Percentiles rank a stretch among this genome's conserved stretches.
These are phyloP conservation scores for Xerocomus potaroensis DNA, from an alignment of 768 basidiomycete genomes.

Conservation along the genomic window DNA sequence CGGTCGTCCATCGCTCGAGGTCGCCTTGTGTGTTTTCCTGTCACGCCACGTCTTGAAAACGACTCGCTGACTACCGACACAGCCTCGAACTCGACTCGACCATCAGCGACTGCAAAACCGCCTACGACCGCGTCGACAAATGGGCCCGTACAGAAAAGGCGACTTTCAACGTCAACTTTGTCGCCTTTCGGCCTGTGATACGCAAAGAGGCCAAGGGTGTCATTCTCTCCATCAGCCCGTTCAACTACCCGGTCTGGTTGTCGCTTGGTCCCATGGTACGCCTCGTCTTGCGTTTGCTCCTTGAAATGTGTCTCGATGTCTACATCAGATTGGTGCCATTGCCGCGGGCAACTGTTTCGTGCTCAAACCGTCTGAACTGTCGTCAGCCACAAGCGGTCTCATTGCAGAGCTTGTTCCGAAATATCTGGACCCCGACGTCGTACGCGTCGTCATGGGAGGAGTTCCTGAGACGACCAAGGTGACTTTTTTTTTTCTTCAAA, in stretches of 20 bases:
- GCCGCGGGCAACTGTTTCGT: constrained; percentile 72
- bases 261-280: constrained; percentile 55
- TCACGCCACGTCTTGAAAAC: too few species aligned
- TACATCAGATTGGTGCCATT: constrained; percentile 54
- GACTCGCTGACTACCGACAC: not conserved
- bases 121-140: constrained; percentile 61
- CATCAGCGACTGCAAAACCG: constrained; percentile 50
- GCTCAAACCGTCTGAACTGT: constrained; percentile 74
- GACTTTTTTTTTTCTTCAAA: not conserved
- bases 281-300: constrained; percentile 4
- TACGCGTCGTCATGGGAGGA: constrained; percentile 67
- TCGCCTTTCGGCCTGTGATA: constrained; percentile 57
- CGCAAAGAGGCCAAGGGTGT: constrained; percentile 77
- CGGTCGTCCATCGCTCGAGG: constrained; percentile 58
- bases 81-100: constrained; percentile 61
- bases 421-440: constrained; percentile 66
- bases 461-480: constrained; percentile 61
- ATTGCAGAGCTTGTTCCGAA: constrained; percentile 66
- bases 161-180: constrained; percentile 51
- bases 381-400: constrained; percentile 51
- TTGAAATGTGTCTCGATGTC: not conserved
- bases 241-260: constrained; percentile 72
- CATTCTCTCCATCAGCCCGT: constrained; percentile 64
- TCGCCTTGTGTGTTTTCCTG: constrained; percentile 44
- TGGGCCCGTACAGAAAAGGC: constrained; percentile 69